Evolutionary conservation across 1,139 yeast genomes (phyloP), one percentile per base, ranked within the genome.

Genomic region (Hyphopichia buzzinii): DNA sequence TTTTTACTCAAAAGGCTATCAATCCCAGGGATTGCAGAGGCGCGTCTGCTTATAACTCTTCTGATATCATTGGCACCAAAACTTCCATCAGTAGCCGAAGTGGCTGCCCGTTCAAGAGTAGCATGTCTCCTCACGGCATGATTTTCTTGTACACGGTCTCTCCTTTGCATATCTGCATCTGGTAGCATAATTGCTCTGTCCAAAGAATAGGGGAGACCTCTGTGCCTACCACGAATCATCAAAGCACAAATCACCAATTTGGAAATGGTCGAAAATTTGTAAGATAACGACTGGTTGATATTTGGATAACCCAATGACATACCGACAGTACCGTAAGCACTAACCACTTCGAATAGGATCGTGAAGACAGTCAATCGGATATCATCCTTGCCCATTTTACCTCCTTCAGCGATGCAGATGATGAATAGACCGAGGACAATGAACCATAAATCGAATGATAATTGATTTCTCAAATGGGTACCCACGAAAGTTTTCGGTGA

Each of bases 301-400:
- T 64, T 67, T 0, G 95, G 85, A 47, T 79, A 89, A 0, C 98
- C 98, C 40, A 89, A 62, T 3, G 95, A 84, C 44, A 90, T 62
- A 0, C 98, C 98, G 31, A 90, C 97, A 0, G 96, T 90, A 57
- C 97, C 97, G 59, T 92, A 94, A 0, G 98, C 98, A 50, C 95
- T 84, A 4, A 88, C 85, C 41, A 89, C 80, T 56, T 92, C 99
- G 61, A 92, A 92, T 51, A 92, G 62, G 3, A 87, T 68, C 8
- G 79, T 68, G 59, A 90, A 92, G 13, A 87, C 77, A 8, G 79
- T 69, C 52, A 90, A 88, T 4, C 75, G 62, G 11, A 69, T 59
- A 33, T 67, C 64, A 24, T 63, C 58, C 3, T 64, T 50, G 36
- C 72, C 69, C 27, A 92, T 66, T 42, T 75, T 77, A 4, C 68